Evolutionary conservation across 2,329 filamentous ascomycete genomes (phyloP).

Genomic region (Coniochaeta pulveracea): DNA sequence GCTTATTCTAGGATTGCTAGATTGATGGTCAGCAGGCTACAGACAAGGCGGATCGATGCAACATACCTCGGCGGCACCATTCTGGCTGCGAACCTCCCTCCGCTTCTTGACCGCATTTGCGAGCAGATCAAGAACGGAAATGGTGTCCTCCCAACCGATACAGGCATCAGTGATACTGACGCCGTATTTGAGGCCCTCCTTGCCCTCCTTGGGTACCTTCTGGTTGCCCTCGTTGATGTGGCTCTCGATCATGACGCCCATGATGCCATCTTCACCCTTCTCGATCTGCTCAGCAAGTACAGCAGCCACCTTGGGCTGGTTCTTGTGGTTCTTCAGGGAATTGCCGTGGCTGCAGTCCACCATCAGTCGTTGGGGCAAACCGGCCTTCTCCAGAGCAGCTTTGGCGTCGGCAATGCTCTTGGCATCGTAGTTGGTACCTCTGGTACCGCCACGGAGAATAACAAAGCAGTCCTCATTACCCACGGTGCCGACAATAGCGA

Average conservation of each 20-base stretch:
- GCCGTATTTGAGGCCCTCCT: constrained; percentile 76
- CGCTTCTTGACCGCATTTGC: constrained; percentile 71
- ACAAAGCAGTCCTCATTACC: constrained; percentile 98
- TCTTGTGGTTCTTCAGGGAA: constrained; percentile 90
- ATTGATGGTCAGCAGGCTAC: too few species aligned
- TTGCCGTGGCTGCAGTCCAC: constrained; percentile 98
- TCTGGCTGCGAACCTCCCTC: constrained; percentile 32
- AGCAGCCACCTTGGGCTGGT: constrained; percentile 87
- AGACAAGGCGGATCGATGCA: too few species aligned
- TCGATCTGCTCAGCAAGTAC: constrained; percentile 75
- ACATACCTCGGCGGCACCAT: constrained; percentile 12
- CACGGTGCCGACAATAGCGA: constrained; percentile 85
- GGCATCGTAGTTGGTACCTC: constrained; percentile 88
- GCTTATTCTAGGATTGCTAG: too few species aligned
- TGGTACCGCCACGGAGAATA: constrained; percentile 84
- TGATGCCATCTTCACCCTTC: constrained; percentile 73
- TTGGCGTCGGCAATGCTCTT: constrained; percentile 78
- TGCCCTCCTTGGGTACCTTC: constrained; percentile 82
- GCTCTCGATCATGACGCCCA: constrained; percentile 98
- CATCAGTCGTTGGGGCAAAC: constrained; percentile 72
- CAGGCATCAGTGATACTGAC: constrained; percentile 97
- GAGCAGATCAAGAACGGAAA: constrained; percentile 63
- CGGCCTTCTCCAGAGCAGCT: constrained; percentile 62
- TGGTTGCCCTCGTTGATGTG: constrained; percentile 91
- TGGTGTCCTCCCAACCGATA: constrained; percentile 88